A percentile compares a stretch with the other conserved stretches of the same genome.
phyloP scores from a whole-genome alignment of 106 monocot species.

The Dactylorhiza incarnata region DNA sequence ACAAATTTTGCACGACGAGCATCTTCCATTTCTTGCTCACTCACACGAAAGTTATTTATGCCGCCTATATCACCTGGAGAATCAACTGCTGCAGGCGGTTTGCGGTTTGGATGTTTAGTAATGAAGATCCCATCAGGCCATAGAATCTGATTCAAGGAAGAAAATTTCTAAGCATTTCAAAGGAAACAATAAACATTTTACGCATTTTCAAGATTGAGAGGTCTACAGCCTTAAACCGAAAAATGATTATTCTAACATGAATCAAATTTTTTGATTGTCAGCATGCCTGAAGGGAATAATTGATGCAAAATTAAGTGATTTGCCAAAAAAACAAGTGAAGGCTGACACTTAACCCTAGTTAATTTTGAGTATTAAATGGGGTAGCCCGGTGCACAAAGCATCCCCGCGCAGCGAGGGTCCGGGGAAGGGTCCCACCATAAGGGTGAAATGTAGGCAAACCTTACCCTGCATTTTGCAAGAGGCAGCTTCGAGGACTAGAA shows the following conservation, averaged over 20 bases:
- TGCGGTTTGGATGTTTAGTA: slow-evolving; percentile 93
- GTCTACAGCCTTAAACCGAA: neutral
- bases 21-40: slow-evolving; percentile 62
- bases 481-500: too few species aligned
- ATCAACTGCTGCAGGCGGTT: slow-evolving; percentile 43
- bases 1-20: slow-evolving; percentile 72
- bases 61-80: slow-evolving; percentile 30
- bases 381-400: too few species aligned
- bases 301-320: neutral
- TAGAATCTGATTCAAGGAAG: slow-evolving; percentile 54
- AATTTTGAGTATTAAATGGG: neutral
- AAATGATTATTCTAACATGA: neutral
- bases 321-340: neutral
- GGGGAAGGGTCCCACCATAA: too few species aligned
- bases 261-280: neutral
- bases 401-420: too few species aligned
- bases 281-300: neutral
- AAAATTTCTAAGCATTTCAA: slow-evolving; percentile 6
- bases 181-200: neutral
- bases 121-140: slow-evolving; percentile 99
- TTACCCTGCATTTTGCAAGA: too few species aligned
- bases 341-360: neutral
- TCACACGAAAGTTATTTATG: slow-evolving; percentile 26
- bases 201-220: neutral
- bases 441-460: too few species aligned